These are phyloP conservation scores for Kwoniella dejecticola DNA, from an alignment of 768 basidiomycete species.

Conservation along the genomic window DNA sequence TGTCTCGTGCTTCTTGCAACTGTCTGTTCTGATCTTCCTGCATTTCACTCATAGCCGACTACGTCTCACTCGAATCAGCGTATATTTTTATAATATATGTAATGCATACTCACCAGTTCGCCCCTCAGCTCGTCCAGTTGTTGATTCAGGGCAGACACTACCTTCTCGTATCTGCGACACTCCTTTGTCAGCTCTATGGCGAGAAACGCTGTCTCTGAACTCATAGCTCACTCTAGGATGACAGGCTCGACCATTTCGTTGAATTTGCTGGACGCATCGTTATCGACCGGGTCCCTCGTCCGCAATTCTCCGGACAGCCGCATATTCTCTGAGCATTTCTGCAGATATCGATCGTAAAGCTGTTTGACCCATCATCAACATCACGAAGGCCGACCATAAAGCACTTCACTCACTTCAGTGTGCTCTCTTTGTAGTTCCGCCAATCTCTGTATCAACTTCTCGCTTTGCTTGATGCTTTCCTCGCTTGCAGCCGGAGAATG, in stretches of 20 bases:
- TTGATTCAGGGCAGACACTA: conserved; percentile 83
- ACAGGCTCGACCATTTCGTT: conserved; percentile 77
- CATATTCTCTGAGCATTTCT: conserved; percentile 48
- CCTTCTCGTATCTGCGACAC: conserved; percentile 98
- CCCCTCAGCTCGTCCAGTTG: conserved; percentile 44
- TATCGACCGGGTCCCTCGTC: conserved; percentile 33
- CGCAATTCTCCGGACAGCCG: conserved; percentile 44
- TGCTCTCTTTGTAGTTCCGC: conserved; percentile 81
- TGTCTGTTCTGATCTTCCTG: conserved; percentile 90
- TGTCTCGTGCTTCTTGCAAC: conserved; percentile 60
- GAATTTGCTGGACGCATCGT: conserved; percentile 51
- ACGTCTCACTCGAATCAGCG: no score
- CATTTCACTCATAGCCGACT: conserved; percentile 83
- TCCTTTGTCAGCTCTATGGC: no score
- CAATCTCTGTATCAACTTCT: conserved; percentile 77
- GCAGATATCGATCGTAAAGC: conserved; percentile 47
- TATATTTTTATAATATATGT: no score
- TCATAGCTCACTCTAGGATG: conserved; percentile 58
- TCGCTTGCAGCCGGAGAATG: conserved; percentile 55
- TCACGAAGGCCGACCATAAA: background rate
- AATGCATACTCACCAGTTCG: conserved; percentile 38
- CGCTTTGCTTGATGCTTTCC: conserved; percentile 62
- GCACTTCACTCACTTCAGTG: conserved; percentile 72
- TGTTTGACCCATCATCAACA: conserved; percentile 4
- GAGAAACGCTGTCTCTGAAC: no score